Percentiles rank a stretch among this genome's conserved stretches.
These are phyloP conservation scores for Lepidium didymum DNA, from an alignment of 345 rosid genomes.

Conservation along the genomic window DNA sequence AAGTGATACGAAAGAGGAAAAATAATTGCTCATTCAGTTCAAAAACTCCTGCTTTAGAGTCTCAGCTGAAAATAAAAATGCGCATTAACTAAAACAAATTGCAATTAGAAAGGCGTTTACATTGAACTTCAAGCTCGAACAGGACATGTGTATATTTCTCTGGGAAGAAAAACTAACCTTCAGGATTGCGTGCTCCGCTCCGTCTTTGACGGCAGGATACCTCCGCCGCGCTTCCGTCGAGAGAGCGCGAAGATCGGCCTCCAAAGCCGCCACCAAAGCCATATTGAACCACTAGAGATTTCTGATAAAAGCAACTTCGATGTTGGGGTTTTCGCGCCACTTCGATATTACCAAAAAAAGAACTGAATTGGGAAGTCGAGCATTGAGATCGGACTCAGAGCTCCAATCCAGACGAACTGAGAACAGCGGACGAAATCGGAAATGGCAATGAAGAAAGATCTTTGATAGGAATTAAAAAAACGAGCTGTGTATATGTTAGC, in stretches of 20 bases:
- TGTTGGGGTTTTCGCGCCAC: constrained; percentile 2
- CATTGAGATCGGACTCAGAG: constrained; percentile 27
- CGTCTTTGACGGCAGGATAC: constrained; percentile 88
- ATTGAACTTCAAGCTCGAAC: constrained; percentile 2
- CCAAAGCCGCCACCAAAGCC: constrained; percentile 93
- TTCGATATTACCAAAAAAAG: not conserved
- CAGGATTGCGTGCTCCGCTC: constrained; percentile 86
- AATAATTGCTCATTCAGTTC: not conserved
- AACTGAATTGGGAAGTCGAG: not conserved
- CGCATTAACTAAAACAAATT: not conserved
- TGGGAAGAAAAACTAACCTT: constrained; percentile 43
- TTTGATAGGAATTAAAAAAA: not conserved
- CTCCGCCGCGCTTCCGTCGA: constrained; percentile 96
- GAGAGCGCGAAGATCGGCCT: constrained; percentile 96
- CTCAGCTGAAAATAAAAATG: not conserved
- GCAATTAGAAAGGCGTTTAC: not conserved
- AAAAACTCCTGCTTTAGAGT: not conserved
- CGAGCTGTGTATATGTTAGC: constrained; percentile 9
- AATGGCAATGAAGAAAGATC: constrained; percentile 8
- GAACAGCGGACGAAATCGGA: not conserved
- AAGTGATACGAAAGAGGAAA: not conserved
- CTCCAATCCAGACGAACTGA: constrained; percentile 17
- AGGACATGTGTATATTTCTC: not conserved
- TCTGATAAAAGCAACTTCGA: not conserved
- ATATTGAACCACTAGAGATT: constrained; percentile 30